Evolutionary conservation across 768 basidiomycete genomes (phyloP), one percentile per base, ranked within the genome.

Genomic region (Coprinopsis cinerea): DNA sequence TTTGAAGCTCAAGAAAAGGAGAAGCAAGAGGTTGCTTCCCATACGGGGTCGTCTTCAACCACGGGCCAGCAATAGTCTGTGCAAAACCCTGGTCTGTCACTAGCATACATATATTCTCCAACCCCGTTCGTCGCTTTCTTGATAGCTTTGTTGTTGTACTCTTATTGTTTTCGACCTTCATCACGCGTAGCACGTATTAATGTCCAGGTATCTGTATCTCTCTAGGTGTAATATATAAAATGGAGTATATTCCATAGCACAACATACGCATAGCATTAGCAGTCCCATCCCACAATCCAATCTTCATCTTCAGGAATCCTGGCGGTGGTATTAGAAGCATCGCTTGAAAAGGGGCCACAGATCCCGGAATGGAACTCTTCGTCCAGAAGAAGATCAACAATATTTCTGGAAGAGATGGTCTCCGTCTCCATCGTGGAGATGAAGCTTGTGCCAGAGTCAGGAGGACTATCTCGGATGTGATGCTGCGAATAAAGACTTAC

Each of bases 381-480:
- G 27, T 78, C 74, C 18, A 93, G 68, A 17, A 92, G 72, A 22
- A 89, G 68, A 57, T 92, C 90, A 41, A 91, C 88, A 32, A 86
- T 74, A 62, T 94, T 93, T 26, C 91, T 80, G 0, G 88, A 80
- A 0, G 89, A 76, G 26, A 95, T 64, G 0, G 89, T 92, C 66
- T 93, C 84, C 0, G 92, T 94, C 65, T 97, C 94, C 94, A 97
- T 96, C 4, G 91, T 92, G 13, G 84, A 88, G 40, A 93, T 86
- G 57, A 91, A 79, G 26, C 88, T 88, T 17, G 14, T 20, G 43
- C 22, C 36, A 25, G 24, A 48, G 18, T 39, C 52, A 9, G 54
- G 37, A 52, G 18, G 14, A 18, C 50, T 26, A 55, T 17, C 24
- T 39, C 47, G 34, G 32, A 27, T 43, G 54, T 23, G 32, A 44